phyloP scores from a whole-genome alignment of 305 asterid genomes.

The Solanum hybrid region DNA sequence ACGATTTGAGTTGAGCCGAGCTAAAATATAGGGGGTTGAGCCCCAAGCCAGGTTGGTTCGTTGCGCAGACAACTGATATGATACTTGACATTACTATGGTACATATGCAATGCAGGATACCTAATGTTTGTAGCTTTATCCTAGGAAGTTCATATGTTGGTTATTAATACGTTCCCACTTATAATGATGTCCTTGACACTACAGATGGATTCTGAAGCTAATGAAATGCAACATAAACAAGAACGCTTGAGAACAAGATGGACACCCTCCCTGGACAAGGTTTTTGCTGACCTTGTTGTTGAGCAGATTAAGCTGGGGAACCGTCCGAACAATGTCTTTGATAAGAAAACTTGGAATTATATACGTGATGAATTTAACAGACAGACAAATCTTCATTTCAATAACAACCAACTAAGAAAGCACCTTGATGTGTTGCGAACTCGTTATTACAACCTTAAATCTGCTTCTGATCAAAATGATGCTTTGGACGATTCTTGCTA shows the following conservation, averaged over 20 bases:
- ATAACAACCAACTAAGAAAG: slow-evolving; percentile 79
- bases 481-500: slow-evolving; percentile 57
- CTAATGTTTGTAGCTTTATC: not conserved
- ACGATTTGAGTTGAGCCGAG: not conserved
- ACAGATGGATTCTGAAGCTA: slow-evolving; percentile 63
- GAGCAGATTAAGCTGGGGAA: slow-evolving; percentile 66
- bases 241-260: slow-evolving; percentile 87
- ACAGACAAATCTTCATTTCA: slow-evolving; percentile 64
- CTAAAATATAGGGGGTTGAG: not conserved
- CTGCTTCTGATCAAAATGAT: slow-evolving; percentile 46
- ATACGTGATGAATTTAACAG: slow-evolving; percentile 68
- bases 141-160: not conserved
- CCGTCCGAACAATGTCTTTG: slow-evolving; percentile 70
- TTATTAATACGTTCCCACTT: not conserved
- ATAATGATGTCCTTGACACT: slow-evolving; percentile 1
- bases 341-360: slow-evolving; percentile 86
- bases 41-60: not conserved
- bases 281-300: slow-evolving; percentile 79
- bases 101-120: not conserved
- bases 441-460: slow-evolving; percentile 59
- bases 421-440: slow-evolving; percentile 84
- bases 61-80: not conserved
- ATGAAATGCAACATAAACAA: slow-evolving; percentile 63
- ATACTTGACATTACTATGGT: not conserved
- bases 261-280: slow-evolving; percentile 76